A percentile compares a stretch with the other conserved stretches of the same genome.
These are phyloP conservation scores for Isatis tinctoria DNA, from an alignment of 345 rosid genomes.

Conservation along the genomic window DNA sequence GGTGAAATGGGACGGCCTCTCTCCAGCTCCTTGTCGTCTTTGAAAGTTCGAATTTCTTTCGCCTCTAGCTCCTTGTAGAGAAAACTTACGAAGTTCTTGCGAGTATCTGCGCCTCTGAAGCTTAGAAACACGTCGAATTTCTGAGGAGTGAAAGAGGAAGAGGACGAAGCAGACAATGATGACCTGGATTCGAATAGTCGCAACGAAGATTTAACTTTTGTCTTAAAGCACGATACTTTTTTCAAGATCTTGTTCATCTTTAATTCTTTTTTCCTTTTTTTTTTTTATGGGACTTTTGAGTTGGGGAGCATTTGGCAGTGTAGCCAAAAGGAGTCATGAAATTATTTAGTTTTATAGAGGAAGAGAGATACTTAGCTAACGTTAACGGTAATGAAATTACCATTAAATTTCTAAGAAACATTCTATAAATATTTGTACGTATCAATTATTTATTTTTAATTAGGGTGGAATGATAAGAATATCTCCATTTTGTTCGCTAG, in stretches of 20 bases:
- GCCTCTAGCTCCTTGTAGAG: constrained; percentile 10
- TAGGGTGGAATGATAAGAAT: not conserved
- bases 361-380: not conserved
- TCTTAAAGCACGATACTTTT: not conserved
- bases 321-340: not conserved
- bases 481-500: not conserved
- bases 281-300: not conserved
- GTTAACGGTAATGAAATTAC: not conserved
- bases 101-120: constrained; percentile 36
- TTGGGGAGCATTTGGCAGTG: not conserved
- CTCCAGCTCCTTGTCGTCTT: constrained; percentile 21
- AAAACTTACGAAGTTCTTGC: constrained; percentile 29
- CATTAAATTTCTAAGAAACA: not conserved
- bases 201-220: not conserved
- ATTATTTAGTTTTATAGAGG: not conserved
- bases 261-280: not conserved
- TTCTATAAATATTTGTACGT: not conserved
- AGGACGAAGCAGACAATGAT: constrained; percentile 10
- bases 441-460: not conserved
- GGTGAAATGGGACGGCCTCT: constrained; percentile 29
- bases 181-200: constrained; percentile 12
- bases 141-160: constrained; percentile 19
- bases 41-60: constrained; percentile 25
- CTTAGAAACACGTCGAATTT: constrained; percentile 32
- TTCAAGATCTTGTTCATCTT: not conserved